phyloP scores from a whole-genome alignment of 2,329 filamentous ascomycete species.

The Tetracladium maxilliforme region DNA sequence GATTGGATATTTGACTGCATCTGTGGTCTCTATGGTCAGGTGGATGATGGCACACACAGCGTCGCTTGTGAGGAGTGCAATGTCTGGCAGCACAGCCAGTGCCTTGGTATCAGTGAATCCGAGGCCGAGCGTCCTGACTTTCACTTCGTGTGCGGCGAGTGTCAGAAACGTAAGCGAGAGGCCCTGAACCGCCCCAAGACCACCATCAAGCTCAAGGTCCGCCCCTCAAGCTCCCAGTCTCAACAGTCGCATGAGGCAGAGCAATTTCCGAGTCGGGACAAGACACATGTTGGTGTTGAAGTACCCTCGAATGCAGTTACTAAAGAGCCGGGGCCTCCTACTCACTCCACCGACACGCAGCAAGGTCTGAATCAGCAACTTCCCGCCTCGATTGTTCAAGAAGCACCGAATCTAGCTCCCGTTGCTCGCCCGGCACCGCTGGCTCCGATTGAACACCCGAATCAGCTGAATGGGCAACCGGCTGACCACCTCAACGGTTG shows the following conservation, averaged over 20 bases:
- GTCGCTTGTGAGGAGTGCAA: constrained; percentile 89
- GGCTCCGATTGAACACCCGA: too few species aligned
- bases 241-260: constrained; percentile 16
- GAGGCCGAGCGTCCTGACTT: constrained; percentile 80
- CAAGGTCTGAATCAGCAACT: too few species aligned
- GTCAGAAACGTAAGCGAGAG: constrained; percentile 52
- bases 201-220: constrained; percentile 39
- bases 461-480: too few species aligned
- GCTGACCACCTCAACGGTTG: too few species aligned
- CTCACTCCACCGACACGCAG: too few species aligned
- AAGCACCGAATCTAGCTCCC: too few species aligned
- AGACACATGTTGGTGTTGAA: constrained; percentile 3
- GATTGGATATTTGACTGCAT: constrained; percentile 93
- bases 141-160: constrained; percentile 70
- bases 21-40: constrained; percentile 79
- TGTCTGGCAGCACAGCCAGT: constrained; percentile 95
- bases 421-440: too few species aligned
- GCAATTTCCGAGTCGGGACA: too few species aligned
- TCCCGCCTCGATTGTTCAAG: too few species aligned
- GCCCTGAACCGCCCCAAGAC: constrained; percentile 44
- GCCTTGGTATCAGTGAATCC: constrained; percentile 62
- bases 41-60: constrained; percentile 89
- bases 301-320: neutral
- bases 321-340: too few species aligned
- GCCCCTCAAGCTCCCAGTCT: constrained; percentile 30